These are phyloP conservation scores for Lophiotrema nucula DNA, from an alignment of 495 filamentous ascomycete genomes.

Conservation along the genomic window DNA sequence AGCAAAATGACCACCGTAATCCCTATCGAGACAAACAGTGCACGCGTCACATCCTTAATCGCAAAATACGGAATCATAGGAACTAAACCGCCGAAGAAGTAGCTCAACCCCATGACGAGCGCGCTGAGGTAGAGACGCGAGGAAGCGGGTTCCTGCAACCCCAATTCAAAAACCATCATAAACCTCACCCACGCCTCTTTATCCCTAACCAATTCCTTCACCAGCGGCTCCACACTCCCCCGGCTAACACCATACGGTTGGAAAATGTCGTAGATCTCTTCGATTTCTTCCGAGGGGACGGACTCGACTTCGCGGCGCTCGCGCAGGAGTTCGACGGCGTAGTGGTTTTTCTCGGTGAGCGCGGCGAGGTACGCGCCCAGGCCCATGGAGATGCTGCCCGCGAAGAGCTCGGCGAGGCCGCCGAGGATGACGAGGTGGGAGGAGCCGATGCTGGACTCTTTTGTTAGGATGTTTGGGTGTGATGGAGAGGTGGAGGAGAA, in stretches of 20 bases:
- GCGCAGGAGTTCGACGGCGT: not conserved
- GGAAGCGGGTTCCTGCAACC: not conserved
- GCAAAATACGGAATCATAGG: slow-evolving; percentile 23
- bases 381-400: slow-evolving; percentile 60
- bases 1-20: slow-evolving; percentile 21
- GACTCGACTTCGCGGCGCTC: no score
- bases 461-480: no score
- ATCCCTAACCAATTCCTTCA: not conserved
- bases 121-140: slow-evolving; percentile 13
- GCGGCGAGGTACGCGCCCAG: slow-evolving; percentile 64
- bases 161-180: slow-evolving; percentile 19
- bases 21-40: slow-evolving; percentile 3
- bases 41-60: slow-evolving; percentile 5
- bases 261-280: not conserved
- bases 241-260: not conserved
- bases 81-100: slow-evolving; percentile 26
- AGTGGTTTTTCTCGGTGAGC: slow-evolving; percentile 55
- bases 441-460: slow-evolving; percentile 52
- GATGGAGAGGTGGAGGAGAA: no score
- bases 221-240: not conserved
- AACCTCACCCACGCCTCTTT: not conserved
- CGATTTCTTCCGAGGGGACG: no score
- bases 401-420: slow-evolving; percentile 58
- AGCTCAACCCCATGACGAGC: slow-evolving; percentile 17
- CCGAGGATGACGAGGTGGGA: slow-evolving; percentile 59